Evolutionary conservation across 495 filamentous ascomycete species (phyloP).

Genomic region (Hyaloscypha bicolor): DNA sequence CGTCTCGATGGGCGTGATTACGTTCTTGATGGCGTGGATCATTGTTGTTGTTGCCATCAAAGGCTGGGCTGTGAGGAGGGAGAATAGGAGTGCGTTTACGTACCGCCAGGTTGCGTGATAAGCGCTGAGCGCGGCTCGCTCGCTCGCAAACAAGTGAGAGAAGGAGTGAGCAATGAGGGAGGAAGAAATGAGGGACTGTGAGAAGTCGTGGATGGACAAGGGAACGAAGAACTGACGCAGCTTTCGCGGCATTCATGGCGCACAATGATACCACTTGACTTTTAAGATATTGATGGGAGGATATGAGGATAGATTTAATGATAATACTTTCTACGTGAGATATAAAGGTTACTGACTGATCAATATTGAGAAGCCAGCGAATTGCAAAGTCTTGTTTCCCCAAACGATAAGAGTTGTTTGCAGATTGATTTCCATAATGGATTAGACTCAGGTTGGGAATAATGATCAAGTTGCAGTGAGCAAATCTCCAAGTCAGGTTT

Average conservation of each 20-base stretch:
- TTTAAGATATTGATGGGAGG: background rate
- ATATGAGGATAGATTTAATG: conserved; percentile 4
- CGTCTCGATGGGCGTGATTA: conserved; percentile 80
- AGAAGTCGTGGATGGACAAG: background rate
- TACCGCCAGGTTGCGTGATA: conserved; percentile 7
- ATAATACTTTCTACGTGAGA: background rate
- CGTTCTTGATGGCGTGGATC: conserved; percentile 84
- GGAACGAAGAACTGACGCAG: background rate
- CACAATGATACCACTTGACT: conserved; percentile 5
- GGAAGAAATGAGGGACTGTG: background rate
- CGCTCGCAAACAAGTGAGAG: background rate
- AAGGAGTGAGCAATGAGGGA: background rate
- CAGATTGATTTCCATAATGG: too few relatives aligned
- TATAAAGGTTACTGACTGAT: too few relatives aligned
- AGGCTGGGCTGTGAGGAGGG: conserved; percentile 77
- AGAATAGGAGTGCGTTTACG: conserved; percentile 38
- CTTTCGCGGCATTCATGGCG: conserved; percentile 4
- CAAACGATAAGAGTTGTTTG: too few relatives aligned
- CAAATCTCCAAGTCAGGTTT: too few relatives aligned
- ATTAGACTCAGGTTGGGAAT: too few relatives aligned
- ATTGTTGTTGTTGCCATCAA: conserved; percentile 81
- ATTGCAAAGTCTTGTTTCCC: too few relatives aligned
- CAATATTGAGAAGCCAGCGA: too few relatives aligned
- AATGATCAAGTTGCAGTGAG: too few relatives aligned
- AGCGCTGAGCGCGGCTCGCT: background rate